Percentiles rank a stretch among this genome's conserved stretches.
Conservation (phyloP, 495 filamentous ascomycete genomes). For the Antarctomyces pellizariae region DNA sequence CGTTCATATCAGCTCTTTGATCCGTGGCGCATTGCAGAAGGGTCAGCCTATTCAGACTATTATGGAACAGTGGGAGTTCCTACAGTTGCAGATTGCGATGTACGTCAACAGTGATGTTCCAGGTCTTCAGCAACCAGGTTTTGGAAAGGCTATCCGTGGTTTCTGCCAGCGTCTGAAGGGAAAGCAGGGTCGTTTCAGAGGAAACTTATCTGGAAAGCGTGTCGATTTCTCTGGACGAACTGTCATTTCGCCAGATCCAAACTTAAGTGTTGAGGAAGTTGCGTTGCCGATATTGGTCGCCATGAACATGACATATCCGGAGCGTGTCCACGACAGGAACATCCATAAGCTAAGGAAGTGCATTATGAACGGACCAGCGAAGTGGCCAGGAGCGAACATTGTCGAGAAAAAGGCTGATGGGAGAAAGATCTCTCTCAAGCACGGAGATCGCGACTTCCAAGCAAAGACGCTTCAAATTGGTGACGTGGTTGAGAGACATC, state of each 20-base stretch:
- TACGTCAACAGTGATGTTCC: constrained; percentile 97
- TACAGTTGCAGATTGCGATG: constrained; percentile 84
- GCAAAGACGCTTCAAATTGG: constrained; percentile 55
- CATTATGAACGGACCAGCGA: constrained; percentile 44
- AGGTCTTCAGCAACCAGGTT: constrained; percentile 49
- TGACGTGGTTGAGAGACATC: constrained; percentile 80
- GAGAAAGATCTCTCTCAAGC: constrained; percentile 51
- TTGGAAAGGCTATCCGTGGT: constrained; percentile 64
- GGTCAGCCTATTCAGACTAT: constrained; percentile 68
- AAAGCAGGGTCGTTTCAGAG: constrained; percentile 91
- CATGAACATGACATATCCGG: constrained; percentile 85
- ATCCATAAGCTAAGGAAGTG: constrained; percentile 53
- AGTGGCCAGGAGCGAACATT: constrained; percentile 72
- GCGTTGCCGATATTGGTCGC: constrained; percentile 77
- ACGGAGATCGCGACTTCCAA: constrained; percentile 37
- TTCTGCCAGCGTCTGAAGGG: constrained; percentile 91
- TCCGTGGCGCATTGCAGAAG: constrained; percentile 54
- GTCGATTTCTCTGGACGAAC: constrained; percentile 96
- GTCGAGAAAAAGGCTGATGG: constrained; percentile 47
- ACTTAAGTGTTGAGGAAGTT: constrained; percentile 80
- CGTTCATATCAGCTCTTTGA: constrained; percentile 61
- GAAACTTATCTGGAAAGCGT: constrained; percentile 91
- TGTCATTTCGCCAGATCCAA: constrained; percentile 93
- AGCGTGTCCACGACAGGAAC: constrained; percentile 62
- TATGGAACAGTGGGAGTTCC: constrained; percentile 97